Conservation (phyloP, 306 rosid species). For the Hippophae tibetana region DNA sequence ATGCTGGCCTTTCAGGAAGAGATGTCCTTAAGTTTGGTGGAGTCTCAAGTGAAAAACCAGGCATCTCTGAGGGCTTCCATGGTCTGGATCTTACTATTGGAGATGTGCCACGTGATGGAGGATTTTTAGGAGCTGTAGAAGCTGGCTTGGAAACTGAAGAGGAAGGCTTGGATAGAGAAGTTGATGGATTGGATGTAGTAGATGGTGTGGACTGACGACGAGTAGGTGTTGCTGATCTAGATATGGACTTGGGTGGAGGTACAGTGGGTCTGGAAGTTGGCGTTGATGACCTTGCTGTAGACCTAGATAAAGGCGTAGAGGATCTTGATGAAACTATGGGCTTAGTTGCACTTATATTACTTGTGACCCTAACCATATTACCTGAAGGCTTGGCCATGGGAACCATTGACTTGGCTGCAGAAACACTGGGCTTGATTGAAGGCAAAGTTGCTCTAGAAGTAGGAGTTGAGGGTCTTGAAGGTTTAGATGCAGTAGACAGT, state of each 20-base stretch:
- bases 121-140: constrained; percentile 38
- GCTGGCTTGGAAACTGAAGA: constrained; percentile 49
- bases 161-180: constrained; percentile 39
- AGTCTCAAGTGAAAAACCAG: constrained; percentile 83
- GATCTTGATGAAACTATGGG: constrained; percentile 60
- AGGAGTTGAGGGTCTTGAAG: constrained; percentile 83
- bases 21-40: constrained; percentile 91
- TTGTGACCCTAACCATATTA: constrained; percentile 28
- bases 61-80: constrained; percentile 96
- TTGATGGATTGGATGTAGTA: constrained; percentile 44
- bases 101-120: constrained; percentile 79
- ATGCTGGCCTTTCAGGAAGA: constrained; percentile 76
- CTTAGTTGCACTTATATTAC: constrained; percentile 22
- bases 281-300: constrained; percentile 73
- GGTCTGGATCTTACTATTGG: constrained; percentile 84
- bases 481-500: constrained; percentile 43
- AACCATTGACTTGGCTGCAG: constrained; percentile 46
- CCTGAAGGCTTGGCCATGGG: constrained; percentile 38
- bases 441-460: constrained; percentile 62
- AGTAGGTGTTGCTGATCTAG: constrained; percentile 88
- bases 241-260: constrained; percentile 63
- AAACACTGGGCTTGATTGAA: constrained; percentile 32
- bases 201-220: constrained; percentile 69
- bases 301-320: constrained; percentile 63
- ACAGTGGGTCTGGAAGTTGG: constrained; percentile 73